Percentiles rank a stretch among this genome's conserved stretches.
Conservation (phyloP, 768 basidiomycete species). For the Rhizopogon roseolus region DNA sequence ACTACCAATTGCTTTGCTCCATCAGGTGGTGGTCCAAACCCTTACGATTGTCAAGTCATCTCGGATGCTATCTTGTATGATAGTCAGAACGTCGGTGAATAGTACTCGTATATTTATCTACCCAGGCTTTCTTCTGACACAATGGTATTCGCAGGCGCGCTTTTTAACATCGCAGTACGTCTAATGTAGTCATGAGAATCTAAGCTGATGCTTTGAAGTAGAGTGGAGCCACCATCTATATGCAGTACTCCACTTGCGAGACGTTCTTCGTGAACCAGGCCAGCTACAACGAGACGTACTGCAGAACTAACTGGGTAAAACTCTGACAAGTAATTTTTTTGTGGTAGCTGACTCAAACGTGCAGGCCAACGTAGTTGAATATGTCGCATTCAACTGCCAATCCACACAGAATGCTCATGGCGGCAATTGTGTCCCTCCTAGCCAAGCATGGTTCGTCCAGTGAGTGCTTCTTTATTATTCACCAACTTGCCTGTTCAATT, state of each 20-base stretch:
- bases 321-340: background rate
- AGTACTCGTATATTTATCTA: background rate
- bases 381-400: constrained; percentile 42
- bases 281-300: constrained; percentile 33
- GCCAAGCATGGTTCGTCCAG: constrained; percentile 48
- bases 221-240: constrained; percentile 9
- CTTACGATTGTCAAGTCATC: constrained; percentile 45
- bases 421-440: constrained; percentile 41
- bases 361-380: constrained; percentile 36
- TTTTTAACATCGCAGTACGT: constrained; percentile 8
- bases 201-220: background rate
- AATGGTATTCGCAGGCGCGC: background rate
- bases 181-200: background rate
- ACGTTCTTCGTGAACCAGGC: constrained; percentile 49
- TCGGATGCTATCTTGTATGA: constrained; percentile 44
- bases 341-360: background rate
- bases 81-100: constrained; percentile 39
- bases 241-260: constrained; percentile 39
- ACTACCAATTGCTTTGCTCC: constrained; percentile 42
- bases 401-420: constrained; percentile 46
- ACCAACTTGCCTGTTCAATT: background rate
- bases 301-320: constrained; percentile 43
- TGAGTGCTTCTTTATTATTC: constrained; percentile 18
- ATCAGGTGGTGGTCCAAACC: constrained; percentile 42
- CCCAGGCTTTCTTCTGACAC: background rate